Conservation (phyloP, 352 stramenopile genomes). For the Blastocystis sp. region DNA sequence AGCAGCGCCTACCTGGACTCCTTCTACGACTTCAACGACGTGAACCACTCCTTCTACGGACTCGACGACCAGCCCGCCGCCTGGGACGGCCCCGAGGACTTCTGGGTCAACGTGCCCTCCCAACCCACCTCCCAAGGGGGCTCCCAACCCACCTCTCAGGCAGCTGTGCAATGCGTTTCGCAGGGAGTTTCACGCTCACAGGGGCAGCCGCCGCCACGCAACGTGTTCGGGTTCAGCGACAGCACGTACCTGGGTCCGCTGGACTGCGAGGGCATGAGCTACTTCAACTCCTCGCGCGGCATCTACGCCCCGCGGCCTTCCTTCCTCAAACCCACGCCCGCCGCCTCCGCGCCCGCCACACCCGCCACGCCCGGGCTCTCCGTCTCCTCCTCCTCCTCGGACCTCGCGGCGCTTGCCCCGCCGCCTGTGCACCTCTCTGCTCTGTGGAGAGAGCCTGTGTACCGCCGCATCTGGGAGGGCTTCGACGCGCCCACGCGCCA, state of each 20-base stretch:
- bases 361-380: not conserved
- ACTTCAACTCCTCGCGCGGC: conserved; percentile 25
- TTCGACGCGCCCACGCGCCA: not conserved
- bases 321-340: not conserved
- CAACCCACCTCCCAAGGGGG: not conserved
- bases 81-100: conserved; percentile 8
- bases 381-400: not conserved
- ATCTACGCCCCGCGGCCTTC: conserved; percentile 16
- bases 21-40: conserved; percentile 58
- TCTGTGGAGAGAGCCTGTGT: conserved; percentile 28
- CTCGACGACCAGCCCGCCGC: not conserved
- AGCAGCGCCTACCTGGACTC: not conserved
- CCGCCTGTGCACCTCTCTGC: conserved; percentile 19
- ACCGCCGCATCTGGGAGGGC: conserved; percentile 32
- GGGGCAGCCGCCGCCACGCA: not conserved
- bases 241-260: conserved; percentile 27
- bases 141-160: not conserved
- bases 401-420: not conserved
- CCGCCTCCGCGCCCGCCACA: not conserved
- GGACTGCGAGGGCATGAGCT: conserved; percentile 50
- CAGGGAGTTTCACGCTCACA: not conserved
- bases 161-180: no score
- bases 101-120: conserved; percentile 37
- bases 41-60: conserved; percentile 35
- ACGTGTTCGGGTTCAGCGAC: conserved; percentile 56